Evolutionary conservation across 352 stramenopile species (phyloP).

Genomic region (Globisporangium irregulare): DNA sequence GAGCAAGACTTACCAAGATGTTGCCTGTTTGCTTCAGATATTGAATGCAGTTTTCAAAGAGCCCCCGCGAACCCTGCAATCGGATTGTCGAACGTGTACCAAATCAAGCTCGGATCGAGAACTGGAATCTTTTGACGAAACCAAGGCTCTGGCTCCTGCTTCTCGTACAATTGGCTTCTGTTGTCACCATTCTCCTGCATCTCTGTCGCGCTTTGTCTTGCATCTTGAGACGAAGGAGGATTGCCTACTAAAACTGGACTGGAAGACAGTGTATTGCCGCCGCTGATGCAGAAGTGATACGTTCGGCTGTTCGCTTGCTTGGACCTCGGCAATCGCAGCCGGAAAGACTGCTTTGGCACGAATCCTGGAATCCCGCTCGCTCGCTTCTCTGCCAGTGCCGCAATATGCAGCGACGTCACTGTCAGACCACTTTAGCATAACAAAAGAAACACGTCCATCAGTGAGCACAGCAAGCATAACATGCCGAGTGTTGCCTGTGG

Average conservation of each 20-base stretch:
- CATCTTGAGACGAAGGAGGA: neutral
- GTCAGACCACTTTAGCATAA: constrained; percentile 29
- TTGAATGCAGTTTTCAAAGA: constrained; percentile 6
- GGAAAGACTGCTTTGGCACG: constrained; percentile 58
- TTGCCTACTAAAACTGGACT: neutral
- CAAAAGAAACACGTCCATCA: constrained; percentile 4
- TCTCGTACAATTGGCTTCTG: neutral
- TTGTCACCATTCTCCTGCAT: neutral
- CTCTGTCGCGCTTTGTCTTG: neutral
- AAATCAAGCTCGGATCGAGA: constrained; percentile 25
- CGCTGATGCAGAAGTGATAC: constrained; percentile 10
- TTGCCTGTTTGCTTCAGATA: neutral
- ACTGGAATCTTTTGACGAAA: constrained; percentile 6
- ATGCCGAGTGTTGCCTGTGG: neutral
- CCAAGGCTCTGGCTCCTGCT: constrained; percentile 13
- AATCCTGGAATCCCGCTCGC: constrained; percentile 39
- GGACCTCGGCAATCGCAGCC: constrained; percentile 44
- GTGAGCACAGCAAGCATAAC: neutral
- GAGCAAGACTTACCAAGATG: neutral
- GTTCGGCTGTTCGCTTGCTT: constrained; percentile 13
- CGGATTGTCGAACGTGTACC: constrained; percentile 44
- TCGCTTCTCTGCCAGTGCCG: constrained; percentile 38
- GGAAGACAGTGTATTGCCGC: neutral
- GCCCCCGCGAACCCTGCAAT: constrained; percentile 37
- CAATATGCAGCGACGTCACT: constrained; percentile 53